Base-by-base conservation (phyloP, 257 asterid genomes). In the Nicotiana undulata region DNA sequence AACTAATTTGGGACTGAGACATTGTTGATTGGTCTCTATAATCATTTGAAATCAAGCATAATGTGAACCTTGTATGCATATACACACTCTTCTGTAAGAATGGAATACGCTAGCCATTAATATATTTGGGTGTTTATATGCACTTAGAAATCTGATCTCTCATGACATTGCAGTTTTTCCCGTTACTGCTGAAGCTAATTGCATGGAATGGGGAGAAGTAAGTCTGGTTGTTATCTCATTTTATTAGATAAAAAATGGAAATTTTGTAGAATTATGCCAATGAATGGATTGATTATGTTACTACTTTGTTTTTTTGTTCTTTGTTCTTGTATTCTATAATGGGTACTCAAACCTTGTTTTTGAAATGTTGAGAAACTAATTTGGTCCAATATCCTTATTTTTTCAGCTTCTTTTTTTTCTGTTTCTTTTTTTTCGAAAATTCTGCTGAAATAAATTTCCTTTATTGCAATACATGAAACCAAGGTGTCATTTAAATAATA, bases 131-230 rank as follows among this genome's bases (percentile, higher is more conserved):
- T 72, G 40, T 46, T 72, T 46, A 13, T 72, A 46, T 72, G 60
- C 78, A 24, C 60, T 72, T 46, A 55, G 60, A 72, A 72, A 49
- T 81, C 85, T 86, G 67, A 88, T 83, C 76, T 89, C 63, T 84
- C 76, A 79, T 68, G 49, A 78, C 80, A 82, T 56, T 87, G 94
- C 96, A 95, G 97, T 93, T 90, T 88, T 95, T 95, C 89, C 99
- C 98, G 1, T 87, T 95, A 80, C 63, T 93, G 88, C 92, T 95
- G 86, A 95, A 95, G 90, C 86, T 95, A 88, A 88, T 95, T 85
- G 98, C 99, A 66, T 95, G 98, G 98, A 95, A 92, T 80, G 99
- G 97, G 68, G 97, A 91, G 92, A 91, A 90, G 98, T 93, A 88
- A 89, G 96, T 80, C 60, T 81, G 53, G 8, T 8, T 46, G 37